Conservation (phyloP, 345 rosid genomes). For the Bruguiera gymnorhiza region DNA sequence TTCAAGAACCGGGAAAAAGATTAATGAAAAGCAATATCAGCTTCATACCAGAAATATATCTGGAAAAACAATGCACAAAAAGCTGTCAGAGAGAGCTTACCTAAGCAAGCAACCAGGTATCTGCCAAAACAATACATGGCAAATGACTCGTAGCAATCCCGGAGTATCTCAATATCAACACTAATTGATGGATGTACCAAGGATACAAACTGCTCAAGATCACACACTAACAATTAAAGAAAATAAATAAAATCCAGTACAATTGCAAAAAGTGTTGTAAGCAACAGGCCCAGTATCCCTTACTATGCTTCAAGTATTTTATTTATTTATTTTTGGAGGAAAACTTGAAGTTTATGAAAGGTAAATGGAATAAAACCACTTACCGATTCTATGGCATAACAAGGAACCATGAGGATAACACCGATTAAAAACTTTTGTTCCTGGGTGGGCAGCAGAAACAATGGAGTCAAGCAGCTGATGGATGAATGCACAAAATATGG, state of each 20-base stretch:
- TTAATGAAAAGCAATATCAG: constrained; percentile 6
- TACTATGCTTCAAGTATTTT: not conserved
- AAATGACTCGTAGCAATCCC: constrained; percentile 98
- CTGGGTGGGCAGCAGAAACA: constrained; percentile 33
- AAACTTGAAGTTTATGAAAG: not conserved
- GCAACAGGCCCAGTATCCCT: not conserved
- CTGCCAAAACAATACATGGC: constrained; percentile 99
- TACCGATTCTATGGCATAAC: constrained; percentile 88
- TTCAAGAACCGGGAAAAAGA: constrained; percentile 22
- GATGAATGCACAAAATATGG: not conserved
- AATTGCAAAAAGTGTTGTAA: not conserved
- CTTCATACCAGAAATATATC: constrained; percentile 2
- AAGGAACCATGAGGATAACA: constrained; percentile 97
- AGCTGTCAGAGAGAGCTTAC: constrained; percentile 33
- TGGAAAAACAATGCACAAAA: not conserved
- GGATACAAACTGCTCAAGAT: constrained; percentile 65
- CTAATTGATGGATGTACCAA: constrained; percentile 86
- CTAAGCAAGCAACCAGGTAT: constrained; percentile 95
- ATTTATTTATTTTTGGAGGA: not conserved
- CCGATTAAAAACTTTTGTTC: constrained; percentile 97
- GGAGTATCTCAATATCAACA: constrained; percentile 81
- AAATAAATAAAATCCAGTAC: not conserved
- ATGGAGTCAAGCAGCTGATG: constrained; percentile 2
- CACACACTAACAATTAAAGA: constrained; percentile 9
- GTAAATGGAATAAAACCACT: constrained; percentile 18